Evolutionary conservation across 495 filamentous ascomycete genomes (phyloP).

Genomic region (Parachaetomium inaequale): DNA sequence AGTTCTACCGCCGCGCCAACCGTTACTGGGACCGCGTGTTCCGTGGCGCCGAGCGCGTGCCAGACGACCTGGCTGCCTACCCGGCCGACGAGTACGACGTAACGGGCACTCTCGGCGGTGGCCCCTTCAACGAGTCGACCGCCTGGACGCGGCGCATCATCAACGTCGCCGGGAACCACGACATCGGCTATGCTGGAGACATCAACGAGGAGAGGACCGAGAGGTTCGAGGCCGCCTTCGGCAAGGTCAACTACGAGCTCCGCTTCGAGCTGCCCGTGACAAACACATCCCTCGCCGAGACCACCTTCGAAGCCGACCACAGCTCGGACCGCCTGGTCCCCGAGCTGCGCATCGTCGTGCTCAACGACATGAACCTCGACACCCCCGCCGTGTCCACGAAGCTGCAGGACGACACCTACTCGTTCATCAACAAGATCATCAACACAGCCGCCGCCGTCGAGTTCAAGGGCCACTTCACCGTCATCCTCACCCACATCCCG

Average conservation of each 20-base stretch:
- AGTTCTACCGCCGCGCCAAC: constrained; percentile 67
- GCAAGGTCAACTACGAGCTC: constrained; percentile 82
- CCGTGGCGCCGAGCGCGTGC: constrained; percentile 59
- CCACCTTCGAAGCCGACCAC: constrained; percentile 32
- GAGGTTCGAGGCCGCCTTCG: constrained; percentile 79
- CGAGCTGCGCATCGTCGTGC: constrained; percentile 72
- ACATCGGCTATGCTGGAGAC: constrained; percentile 93
- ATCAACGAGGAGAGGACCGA: constrained; percentile 64
- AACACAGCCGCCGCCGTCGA: constrained; percentile 62
- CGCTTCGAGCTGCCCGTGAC: constrained; percentile 59
- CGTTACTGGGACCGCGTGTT: constrained; percentile 86
- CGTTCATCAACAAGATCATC: constrained; percentile 71
- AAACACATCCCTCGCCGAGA: constrained; percentile 30
- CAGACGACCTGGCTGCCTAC: constrained; percentile 54
- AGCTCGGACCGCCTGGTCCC: constrained; percentile 46
- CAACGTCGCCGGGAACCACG: constrained; percentile 90
- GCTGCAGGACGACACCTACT: constrained; percentile 68
- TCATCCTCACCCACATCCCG: constrained; percentile 89
- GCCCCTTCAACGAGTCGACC: constrained; percentile 41
- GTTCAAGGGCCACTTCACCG: constrained; percentile 63
- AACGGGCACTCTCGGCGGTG: constrained; percentile 47
- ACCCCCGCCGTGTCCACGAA: constrained; percentile 62
- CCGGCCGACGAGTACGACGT: constrained; percentile 50
- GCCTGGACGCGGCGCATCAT: constrained; percentile 74
- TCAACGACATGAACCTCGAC: constrained; percentile 92